These are phyloP conservation scores for Chlorella vulgaris DNA, from an alignment of 139 green algal genomes.

Conservation along the genomic window DNA sequence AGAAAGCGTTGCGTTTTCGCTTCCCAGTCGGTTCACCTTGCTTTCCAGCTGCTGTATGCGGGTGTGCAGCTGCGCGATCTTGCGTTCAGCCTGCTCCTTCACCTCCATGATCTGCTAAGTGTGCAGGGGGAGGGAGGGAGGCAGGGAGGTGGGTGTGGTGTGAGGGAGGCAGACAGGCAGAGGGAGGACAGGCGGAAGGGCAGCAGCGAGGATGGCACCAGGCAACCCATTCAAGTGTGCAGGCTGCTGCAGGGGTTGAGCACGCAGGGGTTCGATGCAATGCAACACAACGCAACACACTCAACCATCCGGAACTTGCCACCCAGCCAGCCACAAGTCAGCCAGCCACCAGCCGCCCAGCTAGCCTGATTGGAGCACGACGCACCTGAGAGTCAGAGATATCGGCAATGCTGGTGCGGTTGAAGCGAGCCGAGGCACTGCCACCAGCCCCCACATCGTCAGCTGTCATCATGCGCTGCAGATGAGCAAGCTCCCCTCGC, in stretches of 20 bases:
- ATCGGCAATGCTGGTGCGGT: slow-evolving; percentile 20
- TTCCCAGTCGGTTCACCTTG: slow-evolving; percentile 21
- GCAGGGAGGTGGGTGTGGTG: not conserved
- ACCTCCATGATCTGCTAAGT: slow-evolving; percentile 36
- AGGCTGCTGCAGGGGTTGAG: no score
- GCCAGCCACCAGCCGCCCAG: not conserved
- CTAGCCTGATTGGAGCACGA: not conserved
- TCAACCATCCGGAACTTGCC: no score
- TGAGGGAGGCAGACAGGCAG: not conserved
- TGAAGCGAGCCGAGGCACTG: not conserved
- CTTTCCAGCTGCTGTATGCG: slow-evolving; percentile 37
- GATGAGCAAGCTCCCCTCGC: slow-evolving; percentile 29
- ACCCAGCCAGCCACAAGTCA: not conserved
- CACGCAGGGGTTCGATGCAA: no score
- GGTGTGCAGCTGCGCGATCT: slow-evolving; percentile 44
- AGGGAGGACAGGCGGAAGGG: not conserved
- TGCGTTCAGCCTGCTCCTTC: slow-evolving; percentile 38
- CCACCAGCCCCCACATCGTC: not conserved
- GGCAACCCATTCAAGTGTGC: no score
- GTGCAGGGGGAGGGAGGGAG: not conserved
- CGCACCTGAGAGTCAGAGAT: slow-evolving; percentile 33
- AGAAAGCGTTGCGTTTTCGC: not conserved
- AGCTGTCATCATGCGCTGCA: slow-evolving; percentile 30
- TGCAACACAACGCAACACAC: no score
- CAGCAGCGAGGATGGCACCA: no score